Conservation (phyloP, 2,329 filamentous ascomycete species). For the Pyricularia grisea region DNA sequence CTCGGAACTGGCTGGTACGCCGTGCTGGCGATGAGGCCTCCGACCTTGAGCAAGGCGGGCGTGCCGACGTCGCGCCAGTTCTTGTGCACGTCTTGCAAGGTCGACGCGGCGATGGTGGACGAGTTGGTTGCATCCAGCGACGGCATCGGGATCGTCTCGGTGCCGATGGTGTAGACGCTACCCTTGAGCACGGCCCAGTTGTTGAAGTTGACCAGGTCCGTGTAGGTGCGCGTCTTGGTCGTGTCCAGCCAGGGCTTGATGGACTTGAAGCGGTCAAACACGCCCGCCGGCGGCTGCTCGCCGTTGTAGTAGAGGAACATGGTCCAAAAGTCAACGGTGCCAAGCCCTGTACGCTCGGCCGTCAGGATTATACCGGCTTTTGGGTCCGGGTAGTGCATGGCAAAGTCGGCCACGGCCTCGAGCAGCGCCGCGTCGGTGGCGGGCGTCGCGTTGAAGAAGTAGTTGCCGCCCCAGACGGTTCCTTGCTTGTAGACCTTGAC, state of each 20-base stretch:
- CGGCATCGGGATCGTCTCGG: slow-evolving; percentile 15
- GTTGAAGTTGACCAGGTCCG: slow-evolving; percentile 17
- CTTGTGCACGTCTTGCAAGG: slow-evolving; percentile 10
- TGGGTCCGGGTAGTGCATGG: slow-evolving; percentile 45
- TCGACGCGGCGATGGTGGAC: slow-evolving; percentile 2
- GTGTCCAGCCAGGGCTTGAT: slow-evolving; percentile 30
- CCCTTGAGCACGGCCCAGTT: slow-evolving; percentile 14
- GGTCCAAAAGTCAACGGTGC: slow-evolving; percentile 42
- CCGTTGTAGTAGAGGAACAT: slow-evolving; percentile 57
- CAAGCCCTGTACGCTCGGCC: slow-evolving; percentile 32
- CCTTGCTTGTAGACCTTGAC: slow-evolving; percentile 11
- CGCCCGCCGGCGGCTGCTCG: slow-evolving; percentile 35
- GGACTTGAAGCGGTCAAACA: slow-evolving; percentile 47
- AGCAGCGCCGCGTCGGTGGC: slow-evolving; percentile 21
- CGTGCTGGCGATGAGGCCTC: slow-evolving; percentile 12
- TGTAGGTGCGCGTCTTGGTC: slow-evolving; percentile 11
- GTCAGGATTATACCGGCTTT: slow-evolving; percentile 53
- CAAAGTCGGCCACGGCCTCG: slow-evolving; percentile 36
- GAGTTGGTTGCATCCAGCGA: not conserved
- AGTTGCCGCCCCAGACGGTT: slow-evolving; percentile 31
- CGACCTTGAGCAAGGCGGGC: slow-evolving; percentile 5
- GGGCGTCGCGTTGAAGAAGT: slow-evolving; percentile 24
- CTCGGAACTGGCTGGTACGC: slow-evolving; percentile 23
- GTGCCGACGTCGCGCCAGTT: slow-evolving; percentile 12
- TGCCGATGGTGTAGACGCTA: slow-evolving; percentile 14